These are phyloP conservation scores for Linnemannia zychae DNA, from an alignment of 192 early-diverging fungal genomes.

Conservation along the genomic window DNA sequence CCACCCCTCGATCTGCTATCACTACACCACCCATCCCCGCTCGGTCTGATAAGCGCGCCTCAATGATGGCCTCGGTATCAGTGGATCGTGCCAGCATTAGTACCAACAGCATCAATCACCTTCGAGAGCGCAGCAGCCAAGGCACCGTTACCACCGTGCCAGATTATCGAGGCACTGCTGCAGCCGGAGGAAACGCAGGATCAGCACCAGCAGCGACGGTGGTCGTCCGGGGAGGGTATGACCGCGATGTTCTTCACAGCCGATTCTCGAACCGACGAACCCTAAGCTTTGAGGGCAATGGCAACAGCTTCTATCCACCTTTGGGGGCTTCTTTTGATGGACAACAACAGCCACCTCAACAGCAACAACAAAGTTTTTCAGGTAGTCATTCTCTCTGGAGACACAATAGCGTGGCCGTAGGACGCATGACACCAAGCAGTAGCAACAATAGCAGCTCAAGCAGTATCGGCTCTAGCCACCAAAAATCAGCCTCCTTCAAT, in stretches of 20 bases:
- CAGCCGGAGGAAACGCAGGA: neutral
- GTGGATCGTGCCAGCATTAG: neutral
- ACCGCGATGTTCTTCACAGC: constrained; percentile 20
- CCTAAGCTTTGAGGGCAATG: constrained; percentile 42
- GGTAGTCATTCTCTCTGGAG: neutral
- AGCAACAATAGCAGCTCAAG: neutral
- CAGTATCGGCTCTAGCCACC: neutral
- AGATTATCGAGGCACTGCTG: constrained; percentile 11
- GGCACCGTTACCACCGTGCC: neutral
- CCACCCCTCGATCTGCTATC: neutral
- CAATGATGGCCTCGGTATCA: constrained; percentile 15
- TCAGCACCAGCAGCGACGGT: too few species aligned
- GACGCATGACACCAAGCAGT: neutral
- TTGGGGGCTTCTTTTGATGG: neutral
- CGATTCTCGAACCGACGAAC: constrained; percentile 33
- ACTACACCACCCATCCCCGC: constrained; percentile 10
- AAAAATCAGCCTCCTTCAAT: neutral
- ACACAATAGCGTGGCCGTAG: neutral
- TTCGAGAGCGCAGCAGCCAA: neutral
- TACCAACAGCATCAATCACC: neutral
- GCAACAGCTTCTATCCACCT: neutral
- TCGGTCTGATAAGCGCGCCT: constrained; percentile 45
- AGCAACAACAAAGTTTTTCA: neutral
- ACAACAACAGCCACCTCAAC: neutral
- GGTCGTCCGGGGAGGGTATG: neutral